Conservation (phyloP, 371 early-diverging fungal species). For the Rhizopus arrhizus region DNA sequence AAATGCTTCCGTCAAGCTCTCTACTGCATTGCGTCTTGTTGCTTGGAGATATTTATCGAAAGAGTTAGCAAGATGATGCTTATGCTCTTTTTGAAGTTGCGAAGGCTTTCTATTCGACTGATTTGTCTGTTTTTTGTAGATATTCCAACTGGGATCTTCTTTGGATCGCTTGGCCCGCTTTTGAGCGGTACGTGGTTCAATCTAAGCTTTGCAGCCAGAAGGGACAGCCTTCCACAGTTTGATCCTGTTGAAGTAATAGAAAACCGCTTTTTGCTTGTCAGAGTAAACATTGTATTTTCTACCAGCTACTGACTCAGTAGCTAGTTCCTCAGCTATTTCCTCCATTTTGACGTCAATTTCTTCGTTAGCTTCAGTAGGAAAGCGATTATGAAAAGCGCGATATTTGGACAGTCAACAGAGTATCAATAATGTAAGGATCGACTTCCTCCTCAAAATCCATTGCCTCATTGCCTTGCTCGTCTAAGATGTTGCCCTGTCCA, state of each 20-base stretch:
- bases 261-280: slow-evolving; percentile 13
- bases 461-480: not conserved
- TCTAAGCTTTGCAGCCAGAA: slow-evolving; percentile 1
- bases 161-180: slow-evolving; percentile 11
- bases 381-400: slow-evolving; percentile 4
- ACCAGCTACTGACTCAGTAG: not conserved
- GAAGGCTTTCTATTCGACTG: slow-evolving; percentile 8
- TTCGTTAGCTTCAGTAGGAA: slow-evolving; percentile 12
- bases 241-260: slow-evolving; percentile 11
- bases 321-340: not conserved
- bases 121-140: slow-evolving; percentile 18
- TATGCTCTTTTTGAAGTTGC: slow-evolving; percentile 20
- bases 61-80: slow-evolving; percentile 7
- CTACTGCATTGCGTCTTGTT: slow-evolving; percentile 18
- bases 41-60: slow-evolving; percentile 20
- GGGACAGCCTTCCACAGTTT: slow-evolving; percentile 11
- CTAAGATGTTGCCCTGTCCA: not conserved
- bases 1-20: slow-evolving; percentile 15
- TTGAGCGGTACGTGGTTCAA: slow-evolving; percentile 4
- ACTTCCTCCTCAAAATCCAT: too few relatives aligned
- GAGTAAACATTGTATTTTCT: slow-evolving; percentile 15
- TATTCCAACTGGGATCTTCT: slow-evolving; percentile 7
- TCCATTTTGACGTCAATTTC: slow-evolving; percentile 5
- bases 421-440: too few relatives aligned
- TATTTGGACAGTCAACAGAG: not conserved